Evolutionary conservation across 2,329 filamentous ascomycete species (phyloP), one percentile per base, ranked within the genome.

Genomic region (Ceratocystis smalleyi): DNA sequence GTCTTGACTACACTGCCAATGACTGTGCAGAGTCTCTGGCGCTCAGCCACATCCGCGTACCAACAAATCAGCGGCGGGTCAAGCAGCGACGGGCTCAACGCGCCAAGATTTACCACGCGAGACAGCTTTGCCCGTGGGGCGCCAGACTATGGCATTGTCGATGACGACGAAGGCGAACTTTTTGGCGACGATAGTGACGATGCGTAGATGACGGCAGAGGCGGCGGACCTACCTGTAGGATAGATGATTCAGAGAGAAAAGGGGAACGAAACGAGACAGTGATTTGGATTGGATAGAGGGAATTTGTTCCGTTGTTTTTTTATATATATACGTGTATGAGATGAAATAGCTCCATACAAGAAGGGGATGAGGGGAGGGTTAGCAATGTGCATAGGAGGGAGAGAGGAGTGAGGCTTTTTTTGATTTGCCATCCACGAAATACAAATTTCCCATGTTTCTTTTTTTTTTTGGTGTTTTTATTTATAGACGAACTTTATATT

Each of bases 161-260:
- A 95, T 70, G 88, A 94, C 61, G 94, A 97, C 72, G 94, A 97
- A 73, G 92, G 92, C 60, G 92, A 97, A 77, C 77, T 99, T 69
- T 76, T 99, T 43, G 94, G 94, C 0, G 92, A 96, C 69, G 91
- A 95, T 66, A 91, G 90, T 69, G 92, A 96, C 68, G 91, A 96
- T 71, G 92, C 96, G 67, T 88, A 69, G 49, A 63, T 61, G 27
- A 2, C 19, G 60, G 43, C 30, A 32, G 30, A 22, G 59, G 6
- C 15, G 51, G 6, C 15, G 7, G 45, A 24, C 5, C 4, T 7
- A 61, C 19, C 40, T n/a, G 24, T 15, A 49, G 27, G 12, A 19
- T 40, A 40, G 10, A 40, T 15, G 35, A 15, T 40, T 12, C 12
- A 10, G 35, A 40, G 35, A 40, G 35, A 40, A 27, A 43, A 43